These are phyloP conservation scores for Xylaria sp. DNA, from an alignment of 2,329 filamentous ascomycete genomes.

Conservation along the genomic window DNA sequence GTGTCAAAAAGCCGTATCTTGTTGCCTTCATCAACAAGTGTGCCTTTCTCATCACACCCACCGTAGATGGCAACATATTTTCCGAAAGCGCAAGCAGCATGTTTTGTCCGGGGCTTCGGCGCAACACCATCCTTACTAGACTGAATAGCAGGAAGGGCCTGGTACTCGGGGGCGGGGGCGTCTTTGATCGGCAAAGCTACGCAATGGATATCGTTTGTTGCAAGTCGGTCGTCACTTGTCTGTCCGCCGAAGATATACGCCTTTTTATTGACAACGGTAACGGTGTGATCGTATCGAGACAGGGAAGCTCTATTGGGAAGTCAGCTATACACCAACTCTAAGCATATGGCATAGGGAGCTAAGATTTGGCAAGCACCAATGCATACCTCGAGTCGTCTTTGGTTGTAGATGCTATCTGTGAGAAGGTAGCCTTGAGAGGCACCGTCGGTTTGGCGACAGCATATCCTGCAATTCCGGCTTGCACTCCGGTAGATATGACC, in stretches of 20 bases:
- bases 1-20: conserved; percentile 49
- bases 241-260: conserved; percentile 63
- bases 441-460: conserved; percentile 58
- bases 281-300: conserved; percentile 55
- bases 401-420: conserved; percentile 47
- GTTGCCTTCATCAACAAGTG: conserved; percentile 40
- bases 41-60: conserved; percentile 41
- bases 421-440: conserved; percentile 56
- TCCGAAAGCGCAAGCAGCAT: conserved; percentile 45
- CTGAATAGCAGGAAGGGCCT: conserved; percentile 42
- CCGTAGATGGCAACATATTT: conserved; percentile 45
- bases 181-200: conserved; percentile 55
- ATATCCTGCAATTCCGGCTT: conserved; percentile 48
- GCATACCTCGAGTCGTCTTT: conserved; percentile 40
- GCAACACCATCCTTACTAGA: conserved; percentile 36
- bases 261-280: conserved; percentile 58
- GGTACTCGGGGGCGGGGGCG: conserved; percentile 43
- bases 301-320: conserved; percentile 43
- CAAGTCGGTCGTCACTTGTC: conserved; percentile 46
- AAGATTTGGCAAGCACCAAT: neutral
- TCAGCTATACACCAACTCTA: neutral
- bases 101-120: conserved; percentile 43
- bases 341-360: neutral
- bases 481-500: conserved; percentile 47
- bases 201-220: conserved; percentile 50